phyloP scores from a whole-genome alignment of 1,139 yeast species.

The Magnusiomyces tetraspermus region DNA sequence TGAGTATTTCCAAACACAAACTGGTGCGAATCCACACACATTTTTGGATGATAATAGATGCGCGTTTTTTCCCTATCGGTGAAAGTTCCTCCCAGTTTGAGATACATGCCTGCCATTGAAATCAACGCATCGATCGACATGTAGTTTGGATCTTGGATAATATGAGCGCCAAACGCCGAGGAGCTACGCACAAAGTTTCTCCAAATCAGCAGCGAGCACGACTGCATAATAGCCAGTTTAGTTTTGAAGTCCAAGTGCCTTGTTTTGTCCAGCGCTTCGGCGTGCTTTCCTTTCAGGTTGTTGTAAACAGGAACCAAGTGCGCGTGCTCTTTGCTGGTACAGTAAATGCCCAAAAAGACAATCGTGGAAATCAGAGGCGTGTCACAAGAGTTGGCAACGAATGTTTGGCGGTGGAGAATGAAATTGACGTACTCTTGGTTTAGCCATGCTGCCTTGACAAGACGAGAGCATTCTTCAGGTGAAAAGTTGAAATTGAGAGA shows the following conservation, averaged over 20 bases:
- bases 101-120: neutral
- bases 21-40: conserved; percentile 1
- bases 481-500: neutral
- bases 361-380: conserved; percentile 32
- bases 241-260: neutral
- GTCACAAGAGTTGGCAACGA: conserved; percentile 30
- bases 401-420: conserved; percentile 36
- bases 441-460: conserved; percentile 18
- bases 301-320: conserved; percentile 1
- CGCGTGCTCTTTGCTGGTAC: conserved; percentile 7
- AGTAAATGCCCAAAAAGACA: conserved; percentile 35
- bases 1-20: neutral
- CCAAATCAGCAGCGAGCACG: neutral
- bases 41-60: neutral
- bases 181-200: neutral
- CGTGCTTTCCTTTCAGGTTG: conserved; percentile 10
- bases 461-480: conserved; percentile 7
- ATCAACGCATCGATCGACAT: neutral
- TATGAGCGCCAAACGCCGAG: neutral
- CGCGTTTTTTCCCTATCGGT: neutral
- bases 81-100: neutral
- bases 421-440: conserved; percentile 17
- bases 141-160: neutral
- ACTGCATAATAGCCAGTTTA: neutral
- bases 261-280: conserved; percentile 7